Conservation (phyloP, 176 grass and related monocot genomes). For the Avena eriantha region DNA sequence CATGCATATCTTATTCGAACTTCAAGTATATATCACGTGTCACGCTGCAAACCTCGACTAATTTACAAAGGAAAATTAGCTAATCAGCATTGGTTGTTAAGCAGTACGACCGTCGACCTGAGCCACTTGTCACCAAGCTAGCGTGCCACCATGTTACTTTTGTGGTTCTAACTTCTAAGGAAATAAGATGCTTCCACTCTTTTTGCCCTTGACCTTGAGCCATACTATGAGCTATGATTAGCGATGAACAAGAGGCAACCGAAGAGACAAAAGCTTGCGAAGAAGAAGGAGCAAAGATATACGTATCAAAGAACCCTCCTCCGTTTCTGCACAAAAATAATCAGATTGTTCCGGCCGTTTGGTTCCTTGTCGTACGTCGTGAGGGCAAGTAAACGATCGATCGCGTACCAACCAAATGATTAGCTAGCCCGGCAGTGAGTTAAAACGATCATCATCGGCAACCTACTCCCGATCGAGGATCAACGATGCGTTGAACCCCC, state of each 20-base stretch:
- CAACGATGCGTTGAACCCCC: constrained; percentile 4
- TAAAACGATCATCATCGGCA: constrained; percentile 27
- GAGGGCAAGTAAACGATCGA: constrained; percentile 33
- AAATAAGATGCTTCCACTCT: not conserved
- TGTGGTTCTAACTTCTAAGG: not conserved
- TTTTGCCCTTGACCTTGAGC: not conserved
- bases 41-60: not conserved
- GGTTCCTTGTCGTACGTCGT: constrained; percentile 33
- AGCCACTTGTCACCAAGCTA: constrained; percentile 29
- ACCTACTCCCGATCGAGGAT: constrained; percentile 7
- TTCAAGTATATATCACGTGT: constrained; percentile 39
- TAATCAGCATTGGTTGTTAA: not conserved
- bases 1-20: constrained; percentile 25
- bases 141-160: constrained; percentile 10
- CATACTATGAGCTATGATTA: not conserved
- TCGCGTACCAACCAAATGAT: constrained; percentile 57
- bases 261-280: not conserved
- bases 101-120: not conserved
- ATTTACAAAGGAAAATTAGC: not conserved
- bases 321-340: constrained; percentile 28
- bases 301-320: constrained; percentile 36
- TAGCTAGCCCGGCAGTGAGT: not conserved
- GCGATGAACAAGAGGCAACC: not conserved
- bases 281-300: not conserved
- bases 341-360: constrained; percentile 4